phyloP scores from a whole-genome alignment of 23 red algal genomes.

The Agarophyton chilense region DNA sequence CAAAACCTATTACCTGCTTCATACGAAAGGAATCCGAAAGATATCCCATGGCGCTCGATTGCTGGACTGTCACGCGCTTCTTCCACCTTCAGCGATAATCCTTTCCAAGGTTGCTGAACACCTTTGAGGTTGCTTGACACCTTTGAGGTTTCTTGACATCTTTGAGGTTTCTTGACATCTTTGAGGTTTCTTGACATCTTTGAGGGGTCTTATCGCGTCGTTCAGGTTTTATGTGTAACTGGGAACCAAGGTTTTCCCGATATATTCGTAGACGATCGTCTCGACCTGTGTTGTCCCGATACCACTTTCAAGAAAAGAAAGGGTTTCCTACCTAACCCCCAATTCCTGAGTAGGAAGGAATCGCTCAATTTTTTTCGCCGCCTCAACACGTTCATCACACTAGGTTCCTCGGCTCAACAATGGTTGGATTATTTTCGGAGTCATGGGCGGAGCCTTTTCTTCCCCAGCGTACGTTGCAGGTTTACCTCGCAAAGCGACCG shows the following conservation, averaged over 20 bases:
- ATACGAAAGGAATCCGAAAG: no score
- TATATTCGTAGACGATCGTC: background rate
- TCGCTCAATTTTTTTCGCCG: no score
- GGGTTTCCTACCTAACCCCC: background rate
- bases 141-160: no score
- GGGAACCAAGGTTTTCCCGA: background rate
- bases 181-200: no score
- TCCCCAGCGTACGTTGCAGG: constrained; percentile 3
- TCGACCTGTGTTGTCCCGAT: background rate
- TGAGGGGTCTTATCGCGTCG: background rate
- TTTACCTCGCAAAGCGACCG: constrained; percentile 50
- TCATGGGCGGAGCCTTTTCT: background rate
- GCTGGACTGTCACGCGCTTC: no score
- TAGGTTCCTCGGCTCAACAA: background rate
- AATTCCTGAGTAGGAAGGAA: no score
- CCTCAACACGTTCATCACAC: background rate
- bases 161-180: no score
- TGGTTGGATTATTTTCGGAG: constrained; percentile 19
- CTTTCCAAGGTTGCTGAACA: no score
- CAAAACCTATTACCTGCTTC: no score
- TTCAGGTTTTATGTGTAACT: background rate
- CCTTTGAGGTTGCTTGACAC: no score
- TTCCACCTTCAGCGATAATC: no score
- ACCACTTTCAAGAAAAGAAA: background rate
- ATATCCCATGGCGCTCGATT: no score